These are phyloP conservation scores for Fusarium luffae DNA, from an alignment of 2,329 filamentous ascomycete genomes.

Conservation along the genomic window DNA sequence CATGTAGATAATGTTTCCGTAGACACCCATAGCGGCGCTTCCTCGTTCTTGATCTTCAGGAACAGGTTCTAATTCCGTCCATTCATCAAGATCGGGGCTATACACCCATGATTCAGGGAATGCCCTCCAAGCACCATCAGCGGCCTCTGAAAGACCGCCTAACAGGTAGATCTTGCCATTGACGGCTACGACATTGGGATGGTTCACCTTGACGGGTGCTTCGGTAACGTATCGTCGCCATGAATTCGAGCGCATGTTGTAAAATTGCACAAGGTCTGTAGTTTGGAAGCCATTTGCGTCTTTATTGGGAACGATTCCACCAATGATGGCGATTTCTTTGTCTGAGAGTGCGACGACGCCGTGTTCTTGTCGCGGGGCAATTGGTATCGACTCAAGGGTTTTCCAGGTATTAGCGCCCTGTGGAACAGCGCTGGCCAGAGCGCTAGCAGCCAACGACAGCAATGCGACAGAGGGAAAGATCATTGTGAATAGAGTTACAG, in stretches of 20 bases:
- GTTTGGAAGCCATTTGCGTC: conserved; percentile 30
- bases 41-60: conserved; percentile 47
- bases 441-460: conserved; percentile 6
- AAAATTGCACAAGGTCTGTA: conserved; percentile 47
- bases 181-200: conserved; percentile 52
- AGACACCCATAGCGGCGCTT: conserved; percentile 49
- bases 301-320: conserved; percentile 41
- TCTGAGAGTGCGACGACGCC: conserved; percentile 39
- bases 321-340: conserved; percentile 42
- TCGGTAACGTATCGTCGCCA: conserved; percentile 46
- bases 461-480: background rate
- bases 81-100: conserved; percentile 42
- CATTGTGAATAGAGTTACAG: background rate
- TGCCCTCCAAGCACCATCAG: conserved; percentile 44
- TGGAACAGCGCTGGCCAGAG: conserved; percentile 8
- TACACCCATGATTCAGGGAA: conserved; percentile 47
- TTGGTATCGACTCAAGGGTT: conserved; percentile 38
- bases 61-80: conserved; percentile 45
- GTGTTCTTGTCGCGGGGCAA: conserved; percentile 46
- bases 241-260: conserved; percentile 45
- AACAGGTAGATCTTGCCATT: conserved; percentile 54
- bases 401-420: conserved; percentile 37
- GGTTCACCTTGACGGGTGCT: conserved; percentile 49
- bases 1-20: conserved; percentile 49
- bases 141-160: conserved; percentile 48